phyloP scores from a whole-genome alignment of 2,329 filamentous ascomycete species.

The Dichotomopilus funicola region DNA sequence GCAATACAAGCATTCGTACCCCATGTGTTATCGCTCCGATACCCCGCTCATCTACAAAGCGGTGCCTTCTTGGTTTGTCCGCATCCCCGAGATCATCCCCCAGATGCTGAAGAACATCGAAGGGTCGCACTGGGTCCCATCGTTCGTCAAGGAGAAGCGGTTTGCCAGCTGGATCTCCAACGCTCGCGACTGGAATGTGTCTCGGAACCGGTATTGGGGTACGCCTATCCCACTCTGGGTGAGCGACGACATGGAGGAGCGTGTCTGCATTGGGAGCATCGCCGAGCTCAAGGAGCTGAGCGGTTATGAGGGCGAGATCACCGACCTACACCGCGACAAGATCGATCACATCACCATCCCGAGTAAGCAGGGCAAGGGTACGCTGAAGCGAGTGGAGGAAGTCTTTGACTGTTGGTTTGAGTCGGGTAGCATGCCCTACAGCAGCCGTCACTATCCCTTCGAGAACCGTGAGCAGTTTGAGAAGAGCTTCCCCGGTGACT shows the following conservation, averaged over 20 bases:
- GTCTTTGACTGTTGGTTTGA: constrained; percentile 96
- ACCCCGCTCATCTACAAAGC: constrained; percentile 89
- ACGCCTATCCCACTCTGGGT: constrained; percentile 90
- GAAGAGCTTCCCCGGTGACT: constrained; percentile 80
- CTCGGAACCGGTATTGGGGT: constrained; percentile 90
- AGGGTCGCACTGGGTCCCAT: constrained; percentile 84
- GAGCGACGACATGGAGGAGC: constrained; percentile 80
- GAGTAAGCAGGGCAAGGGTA: constrained; percentile 78
- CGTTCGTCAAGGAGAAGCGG: constrained; percentile 81
- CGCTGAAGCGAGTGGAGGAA: constrained; percentile 73
- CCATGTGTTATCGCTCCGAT: constrained; percentile 91
- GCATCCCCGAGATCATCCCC: constrained; percentile 74
- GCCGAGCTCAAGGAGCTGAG: constrained; percentile 78
- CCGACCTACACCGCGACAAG: constrained; percentile 85
- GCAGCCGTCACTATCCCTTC: constrained; percentile 86
- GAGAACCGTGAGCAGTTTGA: constrained; percentile 78
- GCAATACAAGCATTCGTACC: constrained; percentile 85
- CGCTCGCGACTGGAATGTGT: constrained; percentile 92
- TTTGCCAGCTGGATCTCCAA: constrained; percentile 90
- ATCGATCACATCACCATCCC: constrained; percentile 93
- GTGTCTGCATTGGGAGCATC: constrained; percentile 79
- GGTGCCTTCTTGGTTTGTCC: constrained; percentile 92
- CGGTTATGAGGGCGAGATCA: constrained; percentile 76
- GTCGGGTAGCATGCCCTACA: constrained; percentile 92
- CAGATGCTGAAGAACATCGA: constrained; percentile 89